These are phyloP conservation scores for Phanerochaete carnosa DNA, from an alignment of 768 basidiomycete species.

Conservation along the genomic window DNA sequence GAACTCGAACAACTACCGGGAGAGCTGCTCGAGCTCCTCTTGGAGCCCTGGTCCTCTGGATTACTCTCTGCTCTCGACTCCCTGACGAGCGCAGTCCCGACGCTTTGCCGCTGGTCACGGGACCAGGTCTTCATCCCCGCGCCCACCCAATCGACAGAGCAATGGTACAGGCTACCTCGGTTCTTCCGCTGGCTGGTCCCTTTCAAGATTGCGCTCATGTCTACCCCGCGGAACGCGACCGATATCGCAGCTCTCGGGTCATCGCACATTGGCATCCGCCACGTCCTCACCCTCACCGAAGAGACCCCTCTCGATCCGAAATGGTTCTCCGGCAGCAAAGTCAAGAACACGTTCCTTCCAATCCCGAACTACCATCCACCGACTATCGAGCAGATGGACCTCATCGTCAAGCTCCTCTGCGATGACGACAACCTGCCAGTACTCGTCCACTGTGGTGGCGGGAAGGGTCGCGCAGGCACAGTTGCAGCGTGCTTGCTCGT, in stretches of 20 bases:
- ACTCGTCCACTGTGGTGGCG: slow-evolving; percentile 60
- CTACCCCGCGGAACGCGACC: slow-evolving; percentile 47
- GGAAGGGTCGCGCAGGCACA: slow-evolving; percentile 60
- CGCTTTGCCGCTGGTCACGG: slow-evolving; percentile 39
- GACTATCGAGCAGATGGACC: slow-evolving; percentile 58
- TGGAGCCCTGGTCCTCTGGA: slow-evolving; percentile 39
- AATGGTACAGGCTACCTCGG: slow-evolving; percentile 44
- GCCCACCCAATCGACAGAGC: not conserved
- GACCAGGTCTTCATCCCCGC: slow-evolving; percentile 38
- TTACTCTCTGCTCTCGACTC: slow-evolving; percentile 30
- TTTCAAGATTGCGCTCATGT: slow-evolving; percentile 57
- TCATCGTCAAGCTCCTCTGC: slow-evolving; percentile 44
- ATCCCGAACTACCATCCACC: slow-evolving; percentile 52
- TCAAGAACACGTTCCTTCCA: slow-evolving; percentile 54
- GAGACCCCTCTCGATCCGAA: slow-evolving; percentile 44
- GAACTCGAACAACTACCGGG: slow-evolving; percentile 40
- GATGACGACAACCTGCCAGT: slow-evolving; percentile 45
- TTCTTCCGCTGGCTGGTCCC: slow-evolving; percentile 66
- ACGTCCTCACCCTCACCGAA: slow-evolving; percentile 56
- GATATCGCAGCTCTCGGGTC: slow-evolving; percentile 49
- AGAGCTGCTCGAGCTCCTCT: slow-evolving; percentile 28
- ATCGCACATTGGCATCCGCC: slow-evolving; percentile 48
- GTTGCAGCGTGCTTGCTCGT: slow-evolving; percentile 59
- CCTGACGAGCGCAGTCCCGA: slow-evolving; percentile 33
- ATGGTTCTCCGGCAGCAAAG: slow-evolving; percentile 43